Evolutionary conservation across 2,329 filamentous ascomycete species (phyloP).

Genomic region (Ophiostoma ulmi): DNA sequence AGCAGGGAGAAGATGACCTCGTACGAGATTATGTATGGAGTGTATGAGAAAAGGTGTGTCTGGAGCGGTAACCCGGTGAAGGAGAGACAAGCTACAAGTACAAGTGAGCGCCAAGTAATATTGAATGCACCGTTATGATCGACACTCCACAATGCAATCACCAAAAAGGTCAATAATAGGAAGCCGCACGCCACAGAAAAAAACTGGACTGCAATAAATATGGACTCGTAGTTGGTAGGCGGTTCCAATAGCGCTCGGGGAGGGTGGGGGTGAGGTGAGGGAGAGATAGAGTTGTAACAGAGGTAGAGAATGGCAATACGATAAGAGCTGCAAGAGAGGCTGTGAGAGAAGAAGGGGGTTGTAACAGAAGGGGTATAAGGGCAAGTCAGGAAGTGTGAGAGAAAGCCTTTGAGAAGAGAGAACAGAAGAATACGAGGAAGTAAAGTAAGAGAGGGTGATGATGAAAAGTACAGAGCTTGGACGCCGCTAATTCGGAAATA

Average conservation of each 20-base stretch:
- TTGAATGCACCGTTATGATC: background rate
- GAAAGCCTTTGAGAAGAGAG: background rate
- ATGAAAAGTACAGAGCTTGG: background rate
- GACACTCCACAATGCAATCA: background rate
- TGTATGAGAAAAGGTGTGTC: background rate
- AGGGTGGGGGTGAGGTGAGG: background rate
- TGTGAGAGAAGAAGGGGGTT: background rate
- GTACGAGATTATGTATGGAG: background rate
- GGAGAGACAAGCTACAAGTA: background rate
- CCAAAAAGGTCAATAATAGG: background rate
- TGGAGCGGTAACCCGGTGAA: background rate
- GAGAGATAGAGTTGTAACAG: no score
- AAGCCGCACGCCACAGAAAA: background rate
- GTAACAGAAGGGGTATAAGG: background rate
- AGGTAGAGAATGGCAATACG: background rate
- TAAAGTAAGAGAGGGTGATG: background rate
- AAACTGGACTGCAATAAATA: background rate
- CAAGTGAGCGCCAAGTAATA: background rate
- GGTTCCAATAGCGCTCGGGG: background rate
- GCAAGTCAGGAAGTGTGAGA: background rate
- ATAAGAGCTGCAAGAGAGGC: background rate
- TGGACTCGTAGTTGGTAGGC: background rate
- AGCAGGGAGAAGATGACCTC: background rate
- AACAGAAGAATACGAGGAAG: background rate
- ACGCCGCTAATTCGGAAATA: background rate